Conservation (phyloP, 768 basidiomycete species). For the Rhizopogon salebrosus region DNA sequence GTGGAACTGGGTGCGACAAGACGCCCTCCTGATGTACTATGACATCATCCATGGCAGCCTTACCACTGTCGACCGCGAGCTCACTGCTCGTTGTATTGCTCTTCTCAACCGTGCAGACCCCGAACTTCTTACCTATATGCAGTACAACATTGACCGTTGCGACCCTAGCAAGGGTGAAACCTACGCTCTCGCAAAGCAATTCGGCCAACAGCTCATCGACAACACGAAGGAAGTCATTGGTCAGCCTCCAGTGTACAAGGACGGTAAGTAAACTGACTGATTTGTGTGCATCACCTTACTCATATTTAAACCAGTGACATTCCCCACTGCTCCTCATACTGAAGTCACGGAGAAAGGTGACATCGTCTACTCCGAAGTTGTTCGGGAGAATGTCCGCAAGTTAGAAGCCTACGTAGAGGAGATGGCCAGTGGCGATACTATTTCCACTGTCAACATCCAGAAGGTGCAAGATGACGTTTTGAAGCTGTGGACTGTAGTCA, state of each 20-base stretch:
- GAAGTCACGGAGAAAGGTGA: conserved; percentile 93
- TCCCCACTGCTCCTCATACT: conserved; percentile 96
- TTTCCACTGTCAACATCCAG: conserved; percentile 86
- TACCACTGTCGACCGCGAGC: conserved; percentile 91
- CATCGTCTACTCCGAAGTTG: conserved; percentile 91
- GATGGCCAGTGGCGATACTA: conserved; percentile 94
- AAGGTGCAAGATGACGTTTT: conserved; percentile 97
- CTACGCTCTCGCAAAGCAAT: conserved; percentile 93
- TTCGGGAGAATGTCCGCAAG: conserved; percentile 94
- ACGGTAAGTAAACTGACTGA: conserved; percentile 54
- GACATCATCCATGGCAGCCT: conserved; percentile 96
- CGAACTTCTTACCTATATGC: conserved; percentile 89
- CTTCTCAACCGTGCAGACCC: conserved; percentile 98
- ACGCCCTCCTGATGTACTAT: conserved; percentile 94
- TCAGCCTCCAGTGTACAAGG: conserved; percentile 89
- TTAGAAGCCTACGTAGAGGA: conserved; percentile 97
- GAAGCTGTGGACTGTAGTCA: conserved; percentile 96
- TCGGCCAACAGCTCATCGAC: conserved; percentile 92
- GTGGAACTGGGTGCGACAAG: conserved; percentile 99
- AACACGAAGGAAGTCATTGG: conserved; percentile 85
- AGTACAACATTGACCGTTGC: conserved; percentile 85
- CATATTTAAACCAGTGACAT: conserved; percentile 60
- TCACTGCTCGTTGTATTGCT: conserved; percentile 94
- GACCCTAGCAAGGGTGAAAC: conserved; percentile 82
- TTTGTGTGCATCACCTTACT: conserved; percentile 1